Percentiles rank a stretch among this genome's conserved stretches.
phyloP scores from a whole-genome alignment of 768 basidiomycete genomes.

The Cubamyces sp. region DNA sequence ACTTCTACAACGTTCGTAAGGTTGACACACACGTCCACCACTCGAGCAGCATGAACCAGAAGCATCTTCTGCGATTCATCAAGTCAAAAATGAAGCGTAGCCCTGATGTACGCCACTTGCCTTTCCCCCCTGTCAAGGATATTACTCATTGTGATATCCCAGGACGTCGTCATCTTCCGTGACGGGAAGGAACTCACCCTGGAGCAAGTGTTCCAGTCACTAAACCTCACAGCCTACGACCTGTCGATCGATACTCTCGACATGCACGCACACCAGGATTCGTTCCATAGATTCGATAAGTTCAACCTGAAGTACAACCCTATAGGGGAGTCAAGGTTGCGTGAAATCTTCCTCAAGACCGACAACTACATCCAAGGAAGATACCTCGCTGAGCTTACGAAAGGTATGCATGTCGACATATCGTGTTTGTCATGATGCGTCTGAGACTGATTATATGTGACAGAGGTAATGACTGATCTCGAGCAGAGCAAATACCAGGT shows the following conservation, averaged over 20 bases:
- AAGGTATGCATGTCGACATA: slow-evolving; percentile 53
- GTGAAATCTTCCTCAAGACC: slow-evolving; percentile 98
- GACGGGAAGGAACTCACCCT: slow-evolving; percentile 89
- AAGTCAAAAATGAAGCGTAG: slow-evolving; percentile 96
- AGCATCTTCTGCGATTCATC: slow-evolving; percentile 97
- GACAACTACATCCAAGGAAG: slow-evolving; percentile 92
- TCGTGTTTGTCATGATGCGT: background rate
- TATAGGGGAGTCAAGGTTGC: slow-evolving; percentile 89
- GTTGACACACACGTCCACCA: slow-evolving; percentile 99
- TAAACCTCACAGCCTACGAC: slow-evolving; percentile 95
- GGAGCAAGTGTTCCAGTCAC: slow-evolving; percentile 92
- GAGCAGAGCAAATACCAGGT: slow-evolving; percentile 99
- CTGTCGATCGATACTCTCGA: slow-evolving; percentile 98
- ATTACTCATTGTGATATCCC: background rate
- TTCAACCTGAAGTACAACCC: slow-evolving; percentile 99
- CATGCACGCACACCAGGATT: slow-evolving; percentile 98
- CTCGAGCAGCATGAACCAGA: slow-evolving; percentile 99
- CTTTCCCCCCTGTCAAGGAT: background rate
- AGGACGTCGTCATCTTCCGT: slow-evolving; percentile 97
- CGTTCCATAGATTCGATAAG: slow-evolving; percentile 98
- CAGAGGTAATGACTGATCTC: slow-evolving; percentile 97
- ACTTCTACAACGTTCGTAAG: slow-evolving; percentile 98
- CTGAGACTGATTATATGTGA: background rate
- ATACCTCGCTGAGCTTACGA: slow-evolving; percentile 93
- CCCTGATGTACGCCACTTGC: slow-evolving; percentile 60